Conservation (phyloP, 1,284 basidiomycete species). For the Ceratorhiza oryzae-sativae region DNA sequence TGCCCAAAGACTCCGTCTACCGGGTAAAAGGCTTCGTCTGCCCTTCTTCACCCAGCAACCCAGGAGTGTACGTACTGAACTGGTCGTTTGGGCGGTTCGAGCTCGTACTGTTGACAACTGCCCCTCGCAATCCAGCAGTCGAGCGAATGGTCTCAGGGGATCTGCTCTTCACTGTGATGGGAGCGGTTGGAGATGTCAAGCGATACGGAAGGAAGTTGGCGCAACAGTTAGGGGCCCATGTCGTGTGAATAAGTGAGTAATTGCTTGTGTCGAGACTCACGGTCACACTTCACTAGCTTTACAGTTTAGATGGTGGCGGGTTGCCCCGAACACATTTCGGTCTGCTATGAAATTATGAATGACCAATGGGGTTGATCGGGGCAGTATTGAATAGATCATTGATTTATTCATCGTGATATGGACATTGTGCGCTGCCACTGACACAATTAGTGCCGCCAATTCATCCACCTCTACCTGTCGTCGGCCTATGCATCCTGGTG, state of each 20-base stretch:
- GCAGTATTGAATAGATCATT: background rate
- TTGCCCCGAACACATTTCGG: background rate
- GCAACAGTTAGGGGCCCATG: slow-evolving; percentile 56
- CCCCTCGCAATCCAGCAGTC: slow-evolving; percentile 32
- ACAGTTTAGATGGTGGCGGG: background rate
- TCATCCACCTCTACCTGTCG: background rate
- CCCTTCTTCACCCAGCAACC: slow-evolving; percentile 39
- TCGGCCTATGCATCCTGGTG: background rate
- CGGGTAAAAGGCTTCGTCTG: slow-evolving; percentile 84
- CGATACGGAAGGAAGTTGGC: slow-evolving; percentile 64
- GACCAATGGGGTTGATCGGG: background rate
- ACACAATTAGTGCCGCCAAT: background rate
- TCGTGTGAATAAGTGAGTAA: slow-evolving; percentile 43
- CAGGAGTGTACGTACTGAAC: slow-evolving; percentile 69
- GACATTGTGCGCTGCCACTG: background rate
- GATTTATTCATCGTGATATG: background rate
- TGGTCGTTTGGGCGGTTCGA: slow-evolving; percentile 91
- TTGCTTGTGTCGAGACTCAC: background rate
- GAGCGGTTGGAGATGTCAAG: slow-evolving; percentile 80
- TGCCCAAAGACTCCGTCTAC: slow-evolving; percentile 76
- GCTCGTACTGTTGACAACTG: slow-evolving; percentile 56
- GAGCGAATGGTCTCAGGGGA: slow-evolving; percentile 43
- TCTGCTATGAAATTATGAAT: background rate
- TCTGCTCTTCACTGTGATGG: slow-evolving; percentile 83
- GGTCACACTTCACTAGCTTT: background rate